Evolutionary conservation across 2,329 filamentous ascomycete species (phyloP).

Genomic region (Trichoderma harzianum): DNA sequence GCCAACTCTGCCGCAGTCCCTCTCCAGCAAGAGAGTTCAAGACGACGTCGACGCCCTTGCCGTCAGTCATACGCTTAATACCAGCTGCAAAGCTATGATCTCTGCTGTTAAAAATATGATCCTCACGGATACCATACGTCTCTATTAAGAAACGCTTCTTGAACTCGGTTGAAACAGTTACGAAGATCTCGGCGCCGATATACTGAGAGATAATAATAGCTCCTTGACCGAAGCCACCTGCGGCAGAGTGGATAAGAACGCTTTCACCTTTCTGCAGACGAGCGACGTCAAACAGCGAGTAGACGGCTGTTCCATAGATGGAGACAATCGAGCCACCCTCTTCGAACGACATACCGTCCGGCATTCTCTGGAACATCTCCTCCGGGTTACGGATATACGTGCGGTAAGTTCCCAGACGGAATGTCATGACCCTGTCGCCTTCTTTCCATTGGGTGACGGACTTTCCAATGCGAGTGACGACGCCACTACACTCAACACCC

Average conservation of each 20-base stretch:
- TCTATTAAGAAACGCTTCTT: constrained; percentile 23
- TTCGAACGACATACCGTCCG: neutral
- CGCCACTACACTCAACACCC: neutral
- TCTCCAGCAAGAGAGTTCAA: constrained; percentile 31
- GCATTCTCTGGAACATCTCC: neutral
- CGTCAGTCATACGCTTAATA: constrained; percentile 26
- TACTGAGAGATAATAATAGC: neutral
- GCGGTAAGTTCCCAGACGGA: neutral
- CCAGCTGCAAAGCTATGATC: constrained; percentile 28
- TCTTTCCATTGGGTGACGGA: neutral
- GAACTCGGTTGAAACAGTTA: neutral
- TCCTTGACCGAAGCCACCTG: neutral
- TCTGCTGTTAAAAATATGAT: constrained; percentile 31
- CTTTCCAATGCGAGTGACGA: neutral
- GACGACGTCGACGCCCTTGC: constrained; percentile 30
- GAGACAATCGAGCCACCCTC: neutral
- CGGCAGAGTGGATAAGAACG: neutral
- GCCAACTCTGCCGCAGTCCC: constrained; percentile 28
- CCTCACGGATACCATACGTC: constrained; percentile 27
- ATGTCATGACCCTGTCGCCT: neutral
- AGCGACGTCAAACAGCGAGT: neutral
- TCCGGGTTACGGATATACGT: neutral
- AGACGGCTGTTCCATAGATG: neutral
- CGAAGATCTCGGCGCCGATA: neutral
- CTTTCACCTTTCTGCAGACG: neutral